A percentile compares a stretch with the other conserved stretches of the same genome.
Conservation (phyloP, 139 green algal genomes). For the Yamagishiella unicocca region DNA sequence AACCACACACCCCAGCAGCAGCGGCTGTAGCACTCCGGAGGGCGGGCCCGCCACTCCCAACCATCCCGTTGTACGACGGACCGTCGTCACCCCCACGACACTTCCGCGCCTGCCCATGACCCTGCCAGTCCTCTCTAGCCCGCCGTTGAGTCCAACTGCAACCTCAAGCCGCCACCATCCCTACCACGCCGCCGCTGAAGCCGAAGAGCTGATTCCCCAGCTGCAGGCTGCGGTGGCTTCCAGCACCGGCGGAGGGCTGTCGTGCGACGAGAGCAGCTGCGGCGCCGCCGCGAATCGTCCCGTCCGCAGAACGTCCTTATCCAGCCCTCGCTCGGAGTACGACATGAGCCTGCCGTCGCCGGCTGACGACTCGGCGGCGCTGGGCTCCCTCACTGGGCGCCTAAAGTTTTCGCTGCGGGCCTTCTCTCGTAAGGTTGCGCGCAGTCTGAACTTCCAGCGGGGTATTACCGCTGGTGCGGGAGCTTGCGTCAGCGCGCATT, state of each 20-base stretch:
- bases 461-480: not conserved
- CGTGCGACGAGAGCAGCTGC: not conserved
- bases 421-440: constrained; percentile 58
- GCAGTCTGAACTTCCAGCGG: constrained; percentile 49
- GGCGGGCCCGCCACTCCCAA: not conserved
- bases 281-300: not conserved
- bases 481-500: too few species aligned
- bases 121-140: not conserved
- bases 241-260: not conserved
- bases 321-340: not conserved
- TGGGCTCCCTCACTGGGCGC: constrained; percentile 46
- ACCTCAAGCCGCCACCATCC: not conserved
- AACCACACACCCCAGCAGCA: not conserved
- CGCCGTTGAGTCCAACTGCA: not conserved
- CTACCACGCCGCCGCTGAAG: not conserved
- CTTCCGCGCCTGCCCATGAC: not conserved
- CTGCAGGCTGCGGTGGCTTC: too few species aligned
- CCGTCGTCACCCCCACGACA: not conserved
- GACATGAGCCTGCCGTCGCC: not conserved
- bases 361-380: constrained; percentile 43
- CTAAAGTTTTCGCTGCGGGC: constrained; percentile 54
- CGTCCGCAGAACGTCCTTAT: not conserved
- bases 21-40: not conserved
- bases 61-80: not conserved
- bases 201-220: too few species aligned